Evolutionary conservation across 2,329 filamentous ascomycete genomes (phyloP).

Genomic region (Harringtonia aguacate): DNA sequence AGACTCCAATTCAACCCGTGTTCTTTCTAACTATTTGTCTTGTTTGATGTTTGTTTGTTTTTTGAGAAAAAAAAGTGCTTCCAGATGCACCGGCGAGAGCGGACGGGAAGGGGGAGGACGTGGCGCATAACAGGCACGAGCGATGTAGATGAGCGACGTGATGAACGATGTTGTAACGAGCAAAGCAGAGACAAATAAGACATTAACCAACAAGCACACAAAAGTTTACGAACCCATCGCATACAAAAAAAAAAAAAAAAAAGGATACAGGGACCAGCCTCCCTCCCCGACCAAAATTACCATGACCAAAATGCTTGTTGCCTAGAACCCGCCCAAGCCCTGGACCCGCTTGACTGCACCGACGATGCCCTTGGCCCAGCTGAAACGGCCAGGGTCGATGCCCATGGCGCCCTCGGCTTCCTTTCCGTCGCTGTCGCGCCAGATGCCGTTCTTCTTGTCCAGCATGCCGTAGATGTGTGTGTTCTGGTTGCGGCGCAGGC

Average conservation of each 20-base stretch:
- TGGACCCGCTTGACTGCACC: slow-evolving; percentile 48
- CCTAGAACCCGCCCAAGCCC: slow-evolving; percentile 42
- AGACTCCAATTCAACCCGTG: too few relatives aligned
- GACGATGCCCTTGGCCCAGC: slow-evolving; percentile 46
- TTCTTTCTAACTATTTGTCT: too few relatives aligned
- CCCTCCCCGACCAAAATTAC: too few relatives aligned
- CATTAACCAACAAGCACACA: background rate
- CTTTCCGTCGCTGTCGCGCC: slow-evolving; percentile 42
- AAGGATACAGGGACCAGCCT: too few relatives aligned
- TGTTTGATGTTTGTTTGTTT: too few relatives aligned
- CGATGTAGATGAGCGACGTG: too few relatives aligned
- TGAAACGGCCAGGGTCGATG: slow-evolving; percentile 41
- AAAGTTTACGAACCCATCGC: too few relatives aligned
- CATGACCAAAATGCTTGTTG: too few relatives aligned
- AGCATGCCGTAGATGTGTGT: slow-evolving; percentile 47
- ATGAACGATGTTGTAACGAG: background rate
- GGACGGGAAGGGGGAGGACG: background rate
- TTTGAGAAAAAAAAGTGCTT: too few relatives aligned
- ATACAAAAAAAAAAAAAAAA: background rate
- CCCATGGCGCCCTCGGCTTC: slow-evolving; percentile 40
- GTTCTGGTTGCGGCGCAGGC: slow-evolving; percentile 45
- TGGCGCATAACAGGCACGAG: background rate
- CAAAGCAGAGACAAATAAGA: background rate
- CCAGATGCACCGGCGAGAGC: too few relatives aligned
- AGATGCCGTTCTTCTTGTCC: slow-evolving; percentile 44